Evolutionary conservation across 768 basidiomycete genomes (phyloP), one percentile per base, ranked within the genome.

Genomic region (Tubosaeta brunneosetosa): DNA sequence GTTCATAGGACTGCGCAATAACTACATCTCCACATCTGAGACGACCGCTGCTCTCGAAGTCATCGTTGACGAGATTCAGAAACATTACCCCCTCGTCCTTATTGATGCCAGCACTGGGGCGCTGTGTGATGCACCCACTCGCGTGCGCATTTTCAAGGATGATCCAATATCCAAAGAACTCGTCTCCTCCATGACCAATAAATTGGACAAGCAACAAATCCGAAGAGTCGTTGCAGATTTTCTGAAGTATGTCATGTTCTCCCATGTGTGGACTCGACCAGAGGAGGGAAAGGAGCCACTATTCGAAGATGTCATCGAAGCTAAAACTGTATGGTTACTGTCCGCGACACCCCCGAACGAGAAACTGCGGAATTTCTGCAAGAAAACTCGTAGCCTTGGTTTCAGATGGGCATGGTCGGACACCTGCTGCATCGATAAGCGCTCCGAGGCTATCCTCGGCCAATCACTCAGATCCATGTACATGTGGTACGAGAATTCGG

Each of bases 351-450:
- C 26, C 1, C 19, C 25, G 4, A 50, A 46, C 32, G 31, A 48
- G 2, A 60, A 60, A 44, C 16, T 60, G 32, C 33, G 13, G 6
- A 31, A 16, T 1, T 60, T 60, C n/a, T 60, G 58, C 14, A 36
- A 43, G 12, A 37, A 42, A 26, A 48, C 49, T 19, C 47, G 37
- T 12, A 25, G 8, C 3, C 52, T 53, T 10, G 55, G 55, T 17
- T 57, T 47, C 25, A 52, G 55, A 29, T 61, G 59, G 59, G 55
- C 51, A 1, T 59, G 57, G 55, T 47, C 44, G 1, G 55, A 59
- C 14, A 53, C 55, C 2, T 52, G 52, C 4, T 59, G 57, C 12
- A 59, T 59, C 13, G 44, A 51, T 27, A 51, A 45, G 29, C 22
- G n/a, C 36, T 45, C 29, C 6, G 38, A 14, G 6, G 43, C 25